Evolutionary conservation across 352 stramenopile genomes (phyloP).

Genomic region (Phytophthora ohioensis): DNA sequence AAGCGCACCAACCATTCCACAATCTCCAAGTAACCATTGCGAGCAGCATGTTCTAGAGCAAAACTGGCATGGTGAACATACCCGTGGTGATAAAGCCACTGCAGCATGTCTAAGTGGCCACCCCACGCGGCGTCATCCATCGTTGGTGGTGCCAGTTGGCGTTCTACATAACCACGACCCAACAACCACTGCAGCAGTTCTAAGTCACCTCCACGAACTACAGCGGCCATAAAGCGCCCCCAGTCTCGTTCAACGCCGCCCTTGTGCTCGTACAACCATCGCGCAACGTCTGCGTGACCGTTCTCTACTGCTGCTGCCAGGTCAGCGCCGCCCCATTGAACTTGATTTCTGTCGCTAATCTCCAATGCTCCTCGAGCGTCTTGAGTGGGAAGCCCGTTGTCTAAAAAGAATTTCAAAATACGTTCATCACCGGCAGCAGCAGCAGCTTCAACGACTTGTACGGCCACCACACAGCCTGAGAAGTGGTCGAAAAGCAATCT

Average conservation of each 20-base stretch:
- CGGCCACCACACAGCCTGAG: conserved; percentile 20
- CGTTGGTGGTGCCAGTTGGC: conserved; percentile 35
- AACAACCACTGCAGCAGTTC: conserved; percentile 42
- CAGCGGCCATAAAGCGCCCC: conserved; percentile 33
- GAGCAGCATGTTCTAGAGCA: conserved; percentile 46
- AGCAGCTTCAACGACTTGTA: conserved; percentile 35
- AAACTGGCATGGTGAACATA: conserved; percentile 39
- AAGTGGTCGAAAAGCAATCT: conserved; percentile 40
- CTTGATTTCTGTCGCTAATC: conserved; percentile 23
- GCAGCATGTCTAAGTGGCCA: conserved; percentile 32
- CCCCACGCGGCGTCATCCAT: conserved; percentile 42
- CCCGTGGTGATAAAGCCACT: conserved; percentile 41
- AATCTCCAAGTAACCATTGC: conserved; percentile 48
- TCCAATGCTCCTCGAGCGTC: conserved; percentile 1
- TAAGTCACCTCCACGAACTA: conserved; percentile 29
- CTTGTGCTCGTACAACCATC: conserved; percentile 38
- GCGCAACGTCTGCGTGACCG: conserved; percentile 17
- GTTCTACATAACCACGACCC: conserved; percentile 25
- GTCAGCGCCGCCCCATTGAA: conserved; percentile 38
- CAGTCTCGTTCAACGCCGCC: conserved; percentile 35
- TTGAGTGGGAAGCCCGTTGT: conserved; percentile 6
- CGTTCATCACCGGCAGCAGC: conserved; percentile 17
- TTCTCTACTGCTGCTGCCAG: conserved; percentile 39
- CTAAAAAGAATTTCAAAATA: conserved; percentile 33
- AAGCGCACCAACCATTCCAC: conserved; percentile 44